These are phyloP conservation scores for Sordariomycetes sp. DNA, from an alignment of 2,329 filamentous ascomycete species.

Conservation along the genomic window DNA sequence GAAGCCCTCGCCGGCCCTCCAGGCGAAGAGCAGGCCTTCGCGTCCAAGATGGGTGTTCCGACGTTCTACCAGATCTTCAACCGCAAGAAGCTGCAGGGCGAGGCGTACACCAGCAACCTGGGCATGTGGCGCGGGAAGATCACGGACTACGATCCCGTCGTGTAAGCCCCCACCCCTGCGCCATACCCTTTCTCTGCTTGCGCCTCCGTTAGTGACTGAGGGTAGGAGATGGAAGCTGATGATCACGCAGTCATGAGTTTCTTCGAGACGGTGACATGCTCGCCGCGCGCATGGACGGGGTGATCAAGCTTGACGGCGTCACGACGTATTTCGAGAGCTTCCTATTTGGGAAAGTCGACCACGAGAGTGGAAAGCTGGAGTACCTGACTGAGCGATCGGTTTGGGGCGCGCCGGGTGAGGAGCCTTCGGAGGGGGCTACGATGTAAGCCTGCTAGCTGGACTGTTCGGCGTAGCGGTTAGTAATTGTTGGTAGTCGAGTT, in stretches of 20 bases:
- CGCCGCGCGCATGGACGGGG: slow-evolving; percentile 1
- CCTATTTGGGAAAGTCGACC: slow-evolving; percentile 2
- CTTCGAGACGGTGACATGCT: slow-evolving; percentile 2
- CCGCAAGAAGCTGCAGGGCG: not conserved
- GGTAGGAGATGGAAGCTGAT: not conserved
- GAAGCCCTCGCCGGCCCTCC: not conserved
- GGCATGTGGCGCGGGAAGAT: not conserved
- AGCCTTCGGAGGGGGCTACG: no score
- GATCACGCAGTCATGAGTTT: not conserved
- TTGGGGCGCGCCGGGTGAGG: not conserved
- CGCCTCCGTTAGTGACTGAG: no score
- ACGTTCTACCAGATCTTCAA: slow-evolving; percentile 3
- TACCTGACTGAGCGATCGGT: slow-evolving; percentile 3
- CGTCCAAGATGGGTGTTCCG: not conserved
- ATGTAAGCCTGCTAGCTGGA: no score
- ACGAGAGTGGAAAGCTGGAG: slow-evolving; percentile 2
- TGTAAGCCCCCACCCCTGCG: slow-evolving; percentile 1
- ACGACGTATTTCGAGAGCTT: not conserved
- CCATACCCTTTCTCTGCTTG: no score
- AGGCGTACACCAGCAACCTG: not conserved
- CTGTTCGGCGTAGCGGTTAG: no score
- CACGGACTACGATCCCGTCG: not conserved
- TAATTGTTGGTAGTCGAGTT: no score
- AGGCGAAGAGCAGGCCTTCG: slow-evolving; percentile 1
- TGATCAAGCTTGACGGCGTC: slow-evolving; percentile 1